Base-by-base conservation (phyloP, 371 early-diverging fungal genomes). In the Mucor velutinosus region DNA sequence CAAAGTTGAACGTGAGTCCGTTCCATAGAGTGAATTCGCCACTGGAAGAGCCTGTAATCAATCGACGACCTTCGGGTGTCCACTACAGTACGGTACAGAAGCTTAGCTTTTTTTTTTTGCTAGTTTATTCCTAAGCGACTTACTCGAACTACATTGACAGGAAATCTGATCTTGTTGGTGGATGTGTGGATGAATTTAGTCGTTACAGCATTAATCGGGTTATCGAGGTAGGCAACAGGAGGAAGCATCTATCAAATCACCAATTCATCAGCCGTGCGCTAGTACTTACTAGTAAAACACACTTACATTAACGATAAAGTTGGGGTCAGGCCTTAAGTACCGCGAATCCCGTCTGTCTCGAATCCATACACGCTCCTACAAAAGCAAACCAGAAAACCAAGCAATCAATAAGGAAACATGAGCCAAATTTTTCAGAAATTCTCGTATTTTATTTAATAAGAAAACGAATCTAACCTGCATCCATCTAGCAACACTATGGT, bases 21-120 rank as follows among this genome's bases (percentile, higher is more conserved):
- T 99, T 99, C 99, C 99, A 99, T 45, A 99, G 81, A 0, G 99
- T 99, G 69, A 99, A 98, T 82, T 99, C 99, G 7, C 99, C 99
- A 72, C 94, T 94, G 0, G 97, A 92, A 1, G 96, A 94, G 0
- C 99, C 99, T 3, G 99, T 98, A 33, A 99, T 94, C 19, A 99
- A 81, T 58, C 99, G 92, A 39, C 99, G 87, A 4, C 99, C 99
- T 82, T 99, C 99, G 0, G 99, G 99, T 11, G 97, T 98, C 98
- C 99, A 99, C 90, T 94, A 64, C 5, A 67, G 17, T 17, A 10
- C 25, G 10, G 29, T 8, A 4, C 33, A 30, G 7, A 11, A 0
- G 32, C 25, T 23, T 51, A 25, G 51, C n/a, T n/a, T n/a, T n/a
- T n/a, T n/a, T n/a, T 12, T 51, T 15, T 12, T 19, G 23, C 15